These are phyloP conservation scores for Macrotyloma uniflorum DNA, from an alignment of 306 rosid species.

Conservation along the genomic window DNA sequence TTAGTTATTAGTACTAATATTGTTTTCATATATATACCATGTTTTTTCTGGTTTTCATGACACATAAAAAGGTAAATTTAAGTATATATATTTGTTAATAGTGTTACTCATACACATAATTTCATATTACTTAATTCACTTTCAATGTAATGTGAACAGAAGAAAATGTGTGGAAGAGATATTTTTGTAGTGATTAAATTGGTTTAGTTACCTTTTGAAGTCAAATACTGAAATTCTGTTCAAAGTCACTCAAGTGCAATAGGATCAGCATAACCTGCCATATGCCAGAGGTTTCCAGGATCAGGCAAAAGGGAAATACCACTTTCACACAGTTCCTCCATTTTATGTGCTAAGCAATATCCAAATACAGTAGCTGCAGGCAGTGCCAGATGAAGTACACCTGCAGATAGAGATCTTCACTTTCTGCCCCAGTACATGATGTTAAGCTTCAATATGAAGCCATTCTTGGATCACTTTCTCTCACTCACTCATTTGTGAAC, in stretches of 20 bases:
- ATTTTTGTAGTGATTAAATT: background rate
- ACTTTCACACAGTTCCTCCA: constrained; percentile 54
- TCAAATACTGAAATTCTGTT: constrained; percentile 19
- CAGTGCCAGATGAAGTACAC: constrained; percentile 50
- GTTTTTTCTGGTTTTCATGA: background rate
- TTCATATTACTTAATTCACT: background rate
- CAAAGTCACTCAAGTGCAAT: constrained; percentile 33
- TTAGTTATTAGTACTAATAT: background rate
- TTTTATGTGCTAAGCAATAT: constrained; percentile 50
- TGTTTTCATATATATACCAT: background rate
- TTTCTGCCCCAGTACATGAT: constrained; percentile 33
- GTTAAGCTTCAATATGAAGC: constrained; percentile 35
- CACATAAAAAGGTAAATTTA: too few species aligned
- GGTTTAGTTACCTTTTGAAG: constrained; percentile 24
- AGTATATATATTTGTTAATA: background rate
- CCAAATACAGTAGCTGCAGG: constrained; percentile 57
- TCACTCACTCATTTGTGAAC: constrained; percentile 35
- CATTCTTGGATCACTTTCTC: constrained; percentile 34
- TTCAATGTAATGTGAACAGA: background rate
- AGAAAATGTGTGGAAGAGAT: background rate
- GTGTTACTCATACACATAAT: background rate
- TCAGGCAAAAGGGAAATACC: constrained; percentile 52
- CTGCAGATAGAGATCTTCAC: constrained; percentile 46
- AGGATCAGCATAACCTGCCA: constrained; percentile 38
- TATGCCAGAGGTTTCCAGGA: constrained; percentile 38